Evolutionary conservation across 345 rosid genomes (phyloP).

Genomic region (Hirschfeldia incana): DNA sequence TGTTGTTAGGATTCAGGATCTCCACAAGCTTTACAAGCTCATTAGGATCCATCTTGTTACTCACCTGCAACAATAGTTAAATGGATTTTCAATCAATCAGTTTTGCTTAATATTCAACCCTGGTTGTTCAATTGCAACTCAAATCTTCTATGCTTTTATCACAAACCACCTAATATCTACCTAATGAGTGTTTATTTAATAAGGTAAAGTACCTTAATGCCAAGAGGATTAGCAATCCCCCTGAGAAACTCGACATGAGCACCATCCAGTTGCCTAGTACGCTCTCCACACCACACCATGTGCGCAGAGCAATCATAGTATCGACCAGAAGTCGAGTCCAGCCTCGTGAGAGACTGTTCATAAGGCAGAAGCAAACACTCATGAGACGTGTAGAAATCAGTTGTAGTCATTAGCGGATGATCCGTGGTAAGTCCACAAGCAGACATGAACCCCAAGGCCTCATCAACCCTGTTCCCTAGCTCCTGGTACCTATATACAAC

Average conservation of each 20-base stretch:
- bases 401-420: conserved; percentile 61
- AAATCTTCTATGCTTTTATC: too few relatives aligned
- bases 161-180: neutral
- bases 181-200: neutral
- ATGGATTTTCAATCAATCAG: conserved; percentile 13
- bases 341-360: conserved; percentile 59
- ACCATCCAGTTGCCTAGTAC: conserved; percentile 65
- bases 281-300: conserved; percentile 70
- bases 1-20: conserved; percentile 60
- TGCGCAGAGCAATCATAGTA: conserved; percentile 42
- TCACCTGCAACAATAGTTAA: conserved; percentile 46
- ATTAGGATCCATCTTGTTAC: conserved; percentile 66
- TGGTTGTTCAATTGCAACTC: too few relatives aligned
- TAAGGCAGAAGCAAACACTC: conserved; percentile 68
- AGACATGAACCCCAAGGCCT: conserved; percentile 71
- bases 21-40: conserved; percentile 58
- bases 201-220: conserved; percentile 48
- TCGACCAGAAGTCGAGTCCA: conserved; percentile 57
- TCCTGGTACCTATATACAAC: conserved; percentile 51
- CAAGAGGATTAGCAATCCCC: conserved; percentile 64
- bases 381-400: conserved; percentile 71
- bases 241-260: conserved; percentile 63
- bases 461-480: conserved; percentile 56
- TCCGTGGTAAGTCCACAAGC: conserved; percentile 59
- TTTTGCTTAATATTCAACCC: too few relatives aligned